Percentiles rank a stretch among this genome's conserved stretches.
Evolutionary conservation across 371 early-diverging fungal genomes (phyloP).

Genomic region (Batrachochytrium dendrobatidis): DNA sequence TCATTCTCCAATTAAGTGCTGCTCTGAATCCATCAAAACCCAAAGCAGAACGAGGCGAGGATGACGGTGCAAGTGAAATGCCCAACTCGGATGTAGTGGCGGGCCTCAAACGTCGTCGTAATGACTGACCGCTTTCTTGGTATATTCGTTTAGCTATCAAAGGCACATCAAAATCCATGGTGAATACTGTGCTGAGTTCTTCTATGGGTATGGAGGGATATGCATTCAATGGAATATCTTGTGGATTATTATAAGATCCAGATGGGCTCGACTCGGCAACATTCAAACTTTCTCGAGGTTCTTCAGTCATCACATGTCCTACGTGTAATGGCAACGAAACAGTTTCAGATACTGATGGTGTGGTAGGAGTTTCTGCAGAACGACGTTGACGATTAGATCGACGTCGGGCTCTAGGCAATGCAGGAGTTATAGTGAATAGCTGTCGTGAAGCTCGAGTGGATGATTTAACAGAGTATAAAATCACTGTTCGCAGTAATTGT

Average conservation of each 20-base stretch:
- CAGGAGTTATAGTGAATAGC: neutral
- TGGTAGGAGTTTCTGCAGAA: no score
- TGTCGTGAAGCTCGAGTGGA: neutral
- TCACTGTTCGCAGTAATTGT: conserved; percentile 13
- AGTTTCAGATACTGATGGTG: no score
- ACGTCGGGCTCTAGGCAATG: neutral
- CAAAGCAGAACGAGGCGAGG: neutral
- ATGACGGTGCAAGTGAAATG: neutral
- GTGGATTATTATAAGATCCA: no score
- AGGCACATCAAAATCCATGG: neutral
- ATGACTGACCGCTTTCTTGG: no score
- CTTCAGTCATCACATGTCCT: no score
- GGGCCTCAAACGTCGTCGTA: neutral
- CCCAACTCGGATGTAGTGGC: neutral
- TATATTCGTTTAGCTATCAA: neutral
- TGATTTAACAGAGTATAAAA: conserved; percentile 10
- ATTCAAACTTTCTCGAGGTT: no score
- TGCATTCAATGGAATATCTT: no score
- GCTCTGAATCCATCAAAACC: neutral
- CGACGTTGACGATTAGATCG: neutral
- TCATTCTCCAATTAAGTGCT: neutral
- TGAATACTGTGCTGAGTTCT: neutral
- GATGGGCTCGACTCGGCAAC: no score
- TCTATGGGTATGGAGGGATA: no score
- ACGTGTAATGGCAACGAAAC: no score